phyloP scores from a whole-genome alignment of 2,329 filamentous ascomycete species.

The Hypoxylon sp. region DNA sequence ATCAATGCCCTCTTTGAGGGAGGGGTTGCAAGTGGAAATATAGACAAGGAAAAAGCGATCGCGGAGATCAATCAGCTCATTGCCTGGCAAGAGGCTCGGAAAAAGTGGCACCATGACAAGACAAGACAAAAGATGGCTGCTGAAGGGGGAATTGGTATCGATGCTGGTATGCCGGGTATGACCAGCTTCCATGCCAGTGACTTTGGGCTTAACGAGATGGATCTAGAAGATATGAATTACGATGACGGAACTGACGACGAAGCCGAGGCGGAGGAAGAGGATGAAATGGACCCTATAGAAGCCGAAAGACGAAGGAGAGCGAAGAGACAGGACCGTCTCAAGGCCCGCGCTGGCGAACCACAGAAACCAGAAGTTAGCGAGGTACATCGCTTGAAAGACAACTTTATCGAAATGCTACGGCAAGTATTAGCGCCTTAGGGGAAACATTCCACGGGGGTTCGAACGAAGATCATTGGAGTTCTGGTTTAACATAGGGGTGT shows the following conservation, averaged over 20 bases:
- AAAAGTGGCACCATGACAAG: slow-evolving; percentile 99
- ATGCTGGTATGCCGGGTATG: slow-evolving; percentile 66
- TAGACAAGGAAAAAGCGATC: slow-evolving; percentile 81
- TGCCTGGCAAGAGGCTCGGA: slow-evolving; percentile 92
- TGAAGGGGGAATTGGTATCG: slow-evolving; percentile 71
- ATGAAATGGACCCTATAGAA: slow-evolving; percentile 88
- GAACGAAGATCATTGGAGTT: slow-evolving; percentile 15
- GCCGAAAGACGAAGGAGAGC: slow-evolving; percentile 84
- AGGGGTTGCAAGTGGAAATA: slow-evolving; percentile 74
- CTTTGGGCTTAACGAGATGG: slow-evolving; percentile 90
- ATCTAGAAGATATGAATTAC: slow-evolving; percentile 88
- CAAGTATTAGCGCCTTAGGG: slow-evolving; percentile 81
- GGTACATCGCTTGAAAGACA: slow-evolving; percentile 82
- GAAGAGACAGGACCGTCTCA: slow-evolving; percentile 83
- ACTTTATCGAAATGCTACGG: slow-evolving; percentile 86
- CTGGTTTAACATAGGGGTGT: slow-evolving; percentile 15
- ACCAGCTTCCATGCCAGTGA: slow-evolving; percentile 80
- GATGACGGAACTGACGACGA: slow-evolving; percentile 79
- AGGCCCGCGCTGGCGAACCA: slow-evolving; percentile 86
- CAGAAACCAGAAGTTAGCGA: slow-evolving; percentile 84
- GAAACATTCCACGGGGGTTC: slow-evolving; percentile 9
- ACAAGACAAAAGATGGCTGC: slow-evolving; percentile 99
- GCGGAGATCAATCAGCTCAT: slow-evolving; percentile 88
- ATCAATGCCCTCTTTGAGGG: slow-evolving; percentile 95
- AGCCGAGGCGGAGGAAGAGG: slow-evolving; percentile 78